Evolutionary conservation across 768 basidiomycete species (phyloP).

Genomic region (Serendipita vermifera): DNA sequence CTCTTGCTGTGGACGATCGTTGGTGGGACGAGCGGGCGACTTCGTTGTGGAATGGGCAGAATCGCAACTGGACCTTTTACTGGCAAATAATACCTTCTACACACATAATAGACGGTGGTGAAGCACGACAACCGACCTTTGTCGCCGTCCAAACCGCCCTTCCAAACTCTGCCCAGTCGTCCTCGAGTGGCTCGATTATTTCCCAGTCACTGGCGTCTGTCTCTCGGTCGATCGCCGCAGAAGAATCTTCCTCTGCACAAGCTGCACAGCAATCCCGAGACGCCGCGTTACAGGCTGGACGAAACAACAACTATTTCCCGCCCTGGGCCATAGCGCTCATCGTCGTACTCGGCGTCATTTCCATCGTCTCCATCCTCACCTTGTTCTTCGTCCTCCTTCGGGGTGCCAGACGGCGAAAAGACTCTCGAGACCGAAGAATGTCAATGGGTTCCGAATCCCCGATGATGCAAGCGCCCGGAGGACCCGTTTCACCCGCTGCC

Average conservation of each 20-base stretch:
- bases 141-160: constrained; percentile 40
- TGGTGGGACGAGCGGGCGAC: constrained; percentile 54
- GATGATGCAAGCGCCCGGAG: constrained; percentile 41
- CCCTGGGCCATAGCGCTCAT: constrained; percentile 90
- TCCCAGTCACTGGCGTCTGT: background rate
- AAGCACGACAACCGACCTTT: constrained; percentile 59
- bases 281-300: constrained; percentile 36
- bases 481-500: constrained; percentile 10
- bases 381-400: constrained; percentile 64
- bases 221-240: background rate
- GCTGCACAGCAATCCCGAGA: constrained; percentile 19
- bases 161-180: constrained; percentile 30
- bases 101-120: constrained; percentile 41
- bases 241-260: constrained; percentile 13
- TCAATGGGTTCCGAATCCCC: constrained; percentile 72
- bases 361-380: constrained; percentile 54
- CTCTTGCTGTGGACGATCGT: constrained; percentile 51
- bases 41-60: constrained; percentile 31
- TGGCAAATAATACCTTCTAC: constrained; percentile 62
- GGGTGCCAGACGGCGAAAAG: constrained; percentile 26
- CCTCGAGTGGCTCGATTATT: constrained; percentile 17
- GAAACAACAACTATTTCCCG: constrained; percentile 41
- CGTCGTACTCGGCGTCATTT: constrained; percentile 72
- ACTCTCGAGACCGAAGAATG: constrained; percentile 43
- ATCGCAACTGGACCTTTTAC: constrained; percentile 56